Evolutionary conservation across 805 yeast species (phyloP).

Genomic region (Wickerhamomyces hampshirensis): DNA sequence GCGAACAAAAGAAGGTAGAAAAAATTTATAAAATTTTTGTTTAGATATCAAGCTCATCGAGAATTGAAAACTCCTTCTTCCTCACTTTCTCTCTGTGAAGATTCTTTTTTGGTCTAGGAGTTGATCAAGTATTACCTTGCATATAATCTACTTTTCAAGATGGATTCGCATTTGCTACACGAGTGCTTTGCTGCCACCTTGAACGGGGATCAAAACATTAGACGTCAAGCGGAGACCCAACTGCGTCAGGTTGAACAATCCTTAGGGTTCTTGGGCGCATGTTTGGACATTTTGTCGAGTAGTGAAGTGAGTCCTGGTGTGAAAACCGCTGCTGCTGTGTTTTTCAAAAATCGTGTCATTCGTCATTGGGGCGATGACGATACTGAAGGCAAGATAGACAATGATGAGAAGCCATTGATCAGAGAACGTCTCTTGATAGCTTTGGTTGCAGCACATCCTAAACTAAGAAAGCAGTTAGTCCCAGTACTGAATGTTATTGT

Average conservation of each 20-base stretch:
- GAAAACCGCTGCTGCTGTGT: conserved; percentile 73
- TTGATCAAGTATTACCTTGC: too few relatives aligned
- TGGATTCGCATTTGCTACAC: conserved; percentile 68
- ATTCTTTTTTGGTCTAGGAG: too few relatives aligned
- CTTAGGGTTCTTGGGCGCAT: conserved; percentile 78
- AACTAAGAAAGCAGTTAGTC: conserved; percentile 37
- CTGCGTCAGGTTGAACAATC: conserved; percentile 51
- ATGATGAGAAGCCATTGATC: conserved; percentile 71
- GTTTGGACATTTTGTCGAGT: conserved; percentile 66
- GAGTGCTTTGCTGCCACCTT: conserved; percentile 79
- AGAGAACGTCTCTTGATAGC: conserved; percentile 65
- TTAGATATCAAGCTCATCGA: too few relatives aligned
- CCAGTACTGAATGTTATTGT: conserved; percentile 53
- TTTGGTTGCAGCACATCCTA: conserved; percentile 43
- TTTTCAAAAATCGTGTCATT: conserved; percentile 69
- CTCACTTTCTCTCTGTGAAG: too few relatives aligned
- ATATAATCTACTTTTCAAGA: conserved; percentile 25
- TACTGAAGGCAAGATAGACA: conserved; percentile 41
- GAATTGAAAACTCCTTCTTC: too few relatives aligned
- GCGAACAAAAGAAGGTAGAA: too few relatives aligned
- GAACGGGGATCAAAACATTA: conserved; percentile 53
- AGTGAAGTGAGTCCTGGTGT: conserved; percentile 46
- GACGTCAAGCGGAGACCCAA: conserved; percentile 67
- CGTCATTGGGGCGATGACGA: conserved; percentile 51
- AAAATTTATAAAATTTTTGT: too few relatives aligned